A percentile compares a stretch with the other conserved stretches of the same genome.
Evolutionary conservation across 257 asterid genomes (phyloP).

Genomic region (Lantana camara): DNA sequence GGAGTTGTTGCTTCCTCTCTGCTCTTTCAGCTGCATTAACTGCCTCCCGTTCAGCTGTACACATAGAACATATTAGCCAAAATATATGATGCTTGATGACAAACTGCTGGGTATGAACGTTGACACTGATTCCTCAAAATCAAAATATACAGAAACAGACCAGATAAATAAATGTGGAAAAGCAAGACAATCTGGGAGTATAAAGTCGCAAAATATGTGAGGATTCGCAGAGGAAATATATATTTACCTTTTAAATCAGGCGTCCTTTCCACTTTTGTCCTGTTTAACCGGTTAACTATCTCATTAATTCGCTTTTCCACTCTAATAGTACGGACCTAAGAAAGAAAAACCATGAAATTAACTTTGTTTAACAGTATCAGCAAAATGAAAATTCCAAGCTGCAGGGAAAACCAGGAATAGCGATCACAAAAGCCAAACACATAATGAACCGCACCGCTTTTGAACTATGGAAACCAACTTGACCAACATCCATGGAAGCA

Average conservation of each 20-base stretch:
- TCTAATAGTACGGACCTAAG: slow-evolving; percentile 79
- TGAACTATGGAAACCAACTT: slow-evolving; percentile 90
- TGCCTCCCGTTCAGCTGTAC: slow-evolving; percentile 88
- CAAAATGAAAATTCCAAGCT: slow-evolving; percentile 4
- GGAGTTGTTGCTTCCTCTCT: slow-evolving; percentile 80
- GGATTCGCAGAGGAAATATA: not conserved
- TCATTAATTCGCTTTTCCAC: slow-evolving; percentile 97
- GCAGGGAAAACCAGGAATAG: not conserved
- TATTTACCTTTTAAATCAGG: slow-evolving; percentile 87
- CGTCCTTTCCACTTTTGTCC: slow-evolving; percentile 90
- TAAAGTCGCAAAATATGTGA: not conserved
- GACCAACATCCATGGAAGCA: slow-evolving; percentile 99
- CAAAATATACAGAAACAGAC: not conserved
- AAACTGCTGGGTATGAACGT: slow-evolving; percentile 1
- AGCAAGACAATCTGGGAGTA: not conserved
- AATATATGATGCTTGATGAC: slow-evolving; percentile 17
- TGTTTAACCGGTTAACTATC: slow-evolving; percentile 85
- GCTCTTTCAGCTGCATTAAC: slow-evolving; percentile 90
- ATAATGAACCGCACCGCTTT: slow-evolving; percentile 67
- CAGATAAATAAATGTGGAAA: not conserved
- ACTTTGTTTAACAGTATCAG: slow-evolving; percentile 24
- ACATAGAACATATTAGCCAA: slow-evolving; percentile 22
- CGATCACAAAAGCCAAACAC: slow-evolving; percentile 9
- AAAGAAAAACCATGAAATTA: slow-evolving; percentile 18
- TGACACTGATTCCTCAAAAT: not conserved